Evolutionary conservation across 176 grass and related monocot species (phyloP).

Genomic region (Phragmites australis): DNA sequence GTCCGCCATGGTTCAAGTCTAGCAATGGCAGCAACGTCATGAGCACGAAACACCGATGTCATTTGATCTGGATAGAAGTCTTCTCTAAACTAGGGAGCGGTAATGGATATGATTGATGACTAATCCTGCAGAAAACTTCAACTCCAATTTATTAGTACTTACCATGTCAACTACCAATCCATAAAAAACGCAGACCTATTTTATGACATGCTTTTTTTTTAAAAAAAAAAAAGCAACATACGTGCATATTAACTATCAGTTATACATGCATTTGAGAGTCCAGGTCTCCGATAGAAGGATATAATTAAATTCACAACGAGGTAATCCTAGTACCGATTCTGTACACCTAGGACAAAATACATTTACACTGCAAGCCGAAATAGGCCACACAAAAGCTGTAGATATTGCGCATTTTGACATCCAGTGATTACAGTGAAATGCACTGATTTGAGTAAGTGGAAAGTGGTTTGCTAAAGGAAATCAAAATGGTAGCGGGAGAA

Average conservation of each 20-base stretch:
- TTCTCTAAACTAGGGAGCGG: not conserved
- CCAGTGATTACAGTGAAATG: constrained; percentile 38
- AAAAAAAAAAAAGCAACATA: not conserved
- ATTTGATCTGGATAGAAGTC: not conserved
- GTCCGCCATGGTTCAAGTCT: not conserved
- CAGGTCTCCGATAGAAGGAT: constrained; percentile 12
- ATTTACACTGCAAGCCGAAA: constrained; percentile 21
- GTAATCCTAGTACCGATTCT: constrained; percentile 17
- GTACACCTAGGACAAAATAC: constrained; percentile 17
- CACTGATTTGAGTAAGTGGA: constrained; percentile 26
- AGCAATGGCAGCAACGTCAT: not conserved
- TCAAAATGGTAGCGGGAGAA: constrained; percentile 36
- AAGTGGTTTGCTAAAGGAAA: constrained; percentile 24
- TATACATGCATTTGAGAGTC: not conserved
- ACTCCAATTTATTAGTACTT: constrained; percentile 12
- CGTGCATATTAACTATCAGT: not conserved
- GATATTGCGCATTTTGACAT: constrained; percentile 38
- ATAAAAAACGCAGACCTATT: constrained; percentile 17
- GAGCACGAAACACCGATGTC: not conserved
- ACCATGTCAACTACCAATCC: constrained; percentile 9
- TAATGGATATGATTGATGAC: constrained; percentile 10
- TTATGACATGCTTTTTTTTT: not conserved
- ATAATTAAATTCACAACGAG: not conserved
- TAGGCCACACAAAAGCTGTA: constrained; percentile 17
- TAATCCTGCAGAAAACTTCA: not conserved